These are phyloP conservation scores for Pyrus pyrifolia DNA, from an alignment of 306 rosid species.

Conservation along the genomic window DNA sequence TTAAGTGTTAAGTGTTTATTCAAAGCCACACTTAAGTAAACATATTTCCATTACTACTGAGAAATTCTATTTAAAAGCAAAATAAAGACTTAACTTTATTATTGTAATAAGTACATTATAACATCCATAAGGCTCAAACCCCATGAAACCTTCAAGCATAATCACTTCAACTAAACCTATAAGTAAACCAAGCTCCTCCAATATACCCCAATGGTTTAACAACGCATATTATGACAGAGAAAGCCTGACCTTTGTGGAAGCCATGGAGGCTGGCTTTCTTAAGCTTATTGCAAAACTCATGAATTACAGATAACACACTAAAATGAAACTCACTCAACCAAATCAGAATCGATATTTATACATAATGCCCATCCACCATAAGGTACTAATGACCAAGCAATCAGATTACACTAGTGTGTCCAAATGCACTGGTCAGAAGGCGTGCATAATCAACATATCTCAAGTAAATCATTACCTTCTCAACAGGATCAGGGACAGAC, in stretches of 20 bases:
- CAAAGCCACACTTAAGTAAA: background rate
- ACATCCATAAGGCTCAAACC: background rate
- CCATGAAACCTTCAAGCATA: background rate
- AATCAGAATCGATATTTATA: background rate
- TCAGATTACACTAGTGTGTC: background rate
- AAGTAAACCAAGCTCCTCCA: background rate
- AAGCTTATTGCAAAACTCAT: background rate
- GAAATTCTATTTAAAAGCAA: background rate
- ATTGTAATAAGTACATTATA: background rate
- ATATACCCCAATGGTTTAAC: background rate
- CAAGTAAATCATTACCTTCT: conserved; percentile 30
- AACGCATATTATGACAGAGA: background rate
- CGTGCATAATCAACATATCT: background rate
- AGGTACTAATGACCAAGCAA: background rate
- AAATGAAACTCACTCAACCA: background rate
- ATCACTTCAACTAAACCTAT: background rate
- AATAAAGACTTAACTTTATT: background rate
- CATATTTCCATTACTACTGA: background rate
- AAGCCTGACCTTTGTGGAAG: background rate
- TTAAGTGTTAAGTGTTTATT: background rate
- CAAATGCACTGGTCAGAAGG: background rate
- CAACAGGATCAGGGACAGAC: conserved; percentile 29
- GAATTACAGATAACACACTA: background rate
- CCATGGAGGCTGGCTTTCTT: background rate
- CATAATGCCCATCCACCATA: background rate